A percentile compares a stretch with the other conserved stretches of the same genome.
Conservation (phyloP, 441 rosid species). For the Erysimum pusillum region DNA sequence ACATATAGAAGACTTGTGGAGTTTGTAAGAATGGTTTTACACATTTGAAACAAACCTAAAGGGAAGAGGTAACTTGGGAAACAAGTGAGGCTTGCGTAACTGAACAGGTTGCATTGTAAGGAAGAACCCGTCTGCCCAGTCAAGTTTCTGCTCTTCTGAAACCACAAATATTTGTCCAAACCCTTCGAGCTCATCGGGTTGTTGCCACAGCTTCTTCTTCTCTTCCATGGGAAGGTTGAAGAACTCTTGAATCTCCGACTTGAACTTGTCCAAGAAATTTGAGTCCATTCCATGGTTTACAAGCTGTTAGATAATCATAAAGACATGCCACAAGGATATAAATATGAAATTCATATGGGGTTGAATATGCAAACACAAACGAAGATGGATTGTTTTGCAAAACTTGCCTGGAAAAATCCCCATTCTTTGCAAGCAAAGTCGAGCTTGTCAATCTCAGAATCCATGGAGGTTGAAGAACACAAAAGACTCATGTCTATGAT, state of each 20-base stretch:
- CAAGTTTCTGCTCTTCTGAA: constrained; percentile 48
- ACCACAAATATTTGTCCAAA: constrained; percentile 45
- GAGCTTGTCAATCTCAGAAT: constrained; percentile 43
- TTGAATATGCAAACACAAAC: background rate
- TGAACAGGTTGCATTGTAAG: constrained; percentile 32
- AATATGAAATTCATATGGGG: background rate
- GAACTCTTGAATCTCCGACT: constrained; percentile 15
- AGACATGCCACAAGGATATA: background rate
- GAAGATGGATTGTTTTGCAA: background rate
- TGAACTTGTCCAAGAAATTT: constrained; percentile 18
- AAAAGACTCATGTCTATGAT: constrained; percentile 15
- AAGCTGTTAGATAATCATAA: constrained; percentile 10
- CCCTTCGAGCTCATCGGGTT: constrained; percentile 27
- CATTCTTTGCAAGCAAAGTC: constrained; percentile 59
- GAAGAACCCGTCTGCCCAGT: constrained; percentile 42
- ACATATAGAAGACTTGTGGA: constrained; percentile 19
- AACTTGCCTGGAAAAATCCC: constrained; percentile 63
- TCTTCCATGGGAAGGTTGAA: constrained; percentile 38
- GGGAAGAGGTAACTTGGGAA: constrained; percentile 34
- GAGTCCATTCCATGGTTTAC: constrained; percentile 30
- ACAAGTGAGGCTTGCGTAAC: constrained; percentile 34
- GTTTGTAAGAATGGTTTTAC: background rate
- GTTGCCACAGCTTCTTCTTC: constrained; percentile 33
- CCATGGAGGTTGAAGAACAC: constrained; percentile 17
- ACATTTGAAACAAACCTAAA: constrained; percentile 26